phyloP scores from a whole-genome alignment of 305 asterid species.

The Fraxinus sp. region DNA sequence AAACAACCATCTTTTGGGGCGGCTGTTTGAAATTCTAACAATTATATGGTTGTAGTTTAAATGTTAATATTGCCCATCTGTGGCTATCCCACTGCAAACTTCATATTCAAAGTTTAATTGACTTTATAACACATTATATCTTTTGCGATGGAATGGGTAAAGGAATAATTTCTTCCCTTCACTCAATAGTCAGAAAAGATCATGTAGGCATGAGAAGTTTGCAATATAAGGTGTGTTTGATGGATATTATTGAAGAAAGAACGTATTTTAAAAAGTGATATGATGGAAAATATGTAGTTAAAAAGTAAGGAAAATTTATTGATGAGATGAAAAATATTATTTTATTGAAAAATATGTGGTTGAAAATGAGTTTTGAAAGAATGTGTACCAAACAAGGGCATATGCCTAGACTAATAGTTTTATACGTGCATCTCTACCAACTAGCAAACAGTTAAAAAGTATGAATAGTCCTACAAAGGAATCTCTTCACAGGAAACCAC shows the following conservation, averaged over 20 bases:
- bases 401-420: neutral
- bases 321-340: no score
- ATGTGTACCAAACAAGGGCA: no score
- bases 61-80: neutral
- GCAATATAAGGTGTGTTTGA: neutral
- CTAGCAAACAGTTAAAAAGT: neutral
- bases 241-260: no score
- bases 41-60: neutral
- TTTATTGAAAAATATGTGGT: no score
- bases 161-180: neutral
- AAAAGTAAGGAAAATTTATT: no score
- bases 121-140: neutral
- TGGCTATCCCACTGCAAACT: neutral
- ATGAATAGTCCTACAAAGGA: neutral
- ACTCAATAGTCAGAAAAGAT: neutral
- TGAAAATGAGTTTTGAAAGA: no score
- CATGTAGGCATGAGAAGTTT: neutral
- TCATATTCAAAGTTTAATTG: neutral
- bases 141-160: neutral
- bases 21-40: neutral
- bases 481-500: neutral
- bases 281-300: no score
- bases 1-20: neutral
- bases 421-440: neutral
- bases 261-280: no score